phyloP scores from a whole-genome alignment of 2,329 filamentous ascomycete species.

The Penicillium fuscoglaucum region DNA sequence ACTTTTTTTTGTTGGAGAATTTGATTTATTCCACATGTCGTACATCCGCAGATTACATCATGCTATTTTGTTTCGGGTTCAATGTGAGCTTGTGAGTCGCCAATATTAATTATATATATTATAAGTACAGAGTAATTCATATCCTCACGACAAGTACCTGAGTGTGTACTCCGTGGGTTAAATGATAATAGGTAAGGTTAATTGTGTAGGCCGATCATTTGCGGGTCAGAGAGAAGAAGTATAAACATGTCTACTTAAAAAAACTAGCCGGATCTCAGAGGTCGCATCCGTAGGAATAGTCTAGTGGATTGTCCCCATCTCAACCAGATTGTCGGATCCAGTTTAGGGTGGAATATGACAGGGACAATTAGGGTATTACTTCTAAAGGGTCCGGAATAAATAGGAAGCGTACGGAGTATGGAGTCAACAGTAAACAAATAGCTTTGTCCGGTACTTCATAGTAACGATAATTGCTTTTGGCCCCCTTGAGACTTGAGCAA shows the following conservation, averaged over 20 bases:
- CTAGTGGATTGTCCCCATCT: constrained; percentile 14
- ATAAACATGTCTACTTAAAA: not conserved
- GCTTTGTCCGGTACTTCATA: not conserved
- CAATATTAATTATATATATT: not conserved
- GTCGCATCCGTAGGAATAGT: not conserved
- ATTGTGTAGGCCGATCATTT: not conserved
- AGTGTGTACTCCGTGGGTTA: not conserved
- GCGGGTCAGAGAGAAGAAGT: not conserved
- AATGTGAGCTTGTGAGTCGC: not conserved
- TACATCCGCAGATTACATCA: constrained; percentile 5
- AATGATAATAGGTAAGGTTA: not conserved
- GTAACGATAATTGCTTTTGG: not conserved
- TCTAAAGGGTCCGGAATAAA: not conserved
- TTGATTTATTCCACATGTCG: not conserved
- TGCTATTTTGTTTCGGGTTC: constrained; percentile 2
- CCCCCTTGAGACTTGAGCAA: constrained; percentile 8
- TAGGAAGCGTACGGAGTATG: not conserved
- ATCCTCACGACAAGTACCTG: not conserved
- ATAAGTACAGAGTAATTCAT: not conserved
- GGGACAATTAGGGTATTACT: not conserved
- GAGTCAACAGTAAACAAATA: not conserved
- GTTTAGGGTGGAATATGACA: constrained; percentile 18
- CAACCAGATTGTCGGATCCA: constrained; percentile 24
- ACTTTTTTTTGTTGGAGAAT: not conserved
- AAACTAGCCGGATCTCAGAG: not conserved